Evolutionary conservation across 164 flowering plant species (phyloP).

Genomic region (Taxillus chinensis): DNA sequence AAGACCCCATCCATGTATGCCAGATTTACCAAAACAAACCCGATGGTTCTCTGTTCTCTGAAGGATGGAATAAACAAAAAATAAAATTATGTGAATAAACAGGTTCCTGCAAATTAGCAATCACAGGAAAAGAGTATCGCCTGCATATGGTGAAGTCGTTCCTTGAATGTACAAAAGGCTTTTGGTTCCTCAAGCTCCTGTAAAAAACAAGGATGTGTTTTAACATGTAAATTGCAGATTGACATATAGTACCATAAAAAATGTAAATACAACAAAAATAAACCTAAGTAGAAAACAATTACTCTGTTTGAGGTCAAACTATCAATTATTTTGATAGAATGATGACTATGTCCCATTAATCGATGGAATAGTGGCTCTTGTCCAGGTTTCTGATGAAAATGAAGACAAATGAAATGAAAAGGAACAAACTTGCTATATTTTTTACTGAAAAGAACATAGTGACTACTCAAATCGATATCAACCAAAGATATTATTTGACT

Average conservation of each 20-base stretch:
- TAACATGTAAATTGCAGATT: neutral
- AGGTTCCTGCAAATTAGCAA: neutral
- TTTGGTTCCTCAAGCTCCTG: neutral
- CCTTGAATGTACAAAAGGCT: neutral
- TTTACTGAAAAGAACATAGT: too few species aligned
- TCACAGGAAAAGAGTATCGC: neutral
- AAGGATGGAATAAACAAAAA: neutral
- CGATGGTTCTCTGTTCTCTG: constrained; percentile 4
- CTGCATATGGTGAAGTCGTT: constrained; percentile 1
- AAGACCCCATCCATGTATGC: constrained; percentile 8
- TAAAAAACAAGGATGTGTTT: neutral
- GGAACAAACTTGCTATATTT: neutral
- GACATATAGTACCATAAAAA: neutral
- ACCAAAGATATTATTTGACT: too few species aligned
- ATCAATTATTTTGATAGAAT: constrained; percentile 1
- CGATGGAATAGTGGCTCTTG: constrained; percentile 2
- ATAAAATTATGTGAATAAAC: neutral
- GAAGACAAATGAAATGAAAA: neutral
- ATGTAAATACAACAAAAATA: neutral
- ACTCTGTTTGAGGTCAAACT: constrained; percentile 3
- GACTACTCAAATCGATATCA: too few species aligned
- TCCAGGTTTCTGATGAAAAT: neutral
- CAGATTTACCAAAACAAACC: constrained; percentile 8
- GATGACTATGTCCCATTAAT: neutral
- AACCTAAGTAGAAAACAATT: neutral